phyloP scores from a whole-genome alignment of 2,329 filamentous ascomycete species.

The Penicillium sp. region DNA sequence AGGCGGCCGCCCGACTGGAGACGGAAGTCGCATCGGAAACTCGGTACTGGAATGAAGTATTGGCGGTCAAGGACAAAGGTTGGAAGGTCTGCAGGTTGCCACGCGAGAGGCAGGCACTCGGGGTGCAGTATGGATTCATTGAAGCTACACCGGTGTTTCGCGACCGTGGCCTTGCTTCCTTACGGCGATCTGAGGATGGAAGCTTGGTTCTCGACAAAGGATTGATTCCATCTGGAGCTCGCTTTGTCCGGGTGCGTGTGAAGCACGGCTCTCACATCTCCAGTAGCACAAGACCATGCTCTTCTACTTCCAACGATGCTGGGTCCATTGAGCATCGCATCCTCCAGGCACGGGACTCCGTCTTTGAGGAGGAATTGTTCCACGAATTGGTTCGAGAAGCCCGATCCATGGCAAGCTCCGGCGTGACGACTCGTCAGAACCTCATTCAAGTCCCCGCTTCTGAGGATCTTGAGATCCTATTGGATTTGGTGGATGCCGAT shows the following conservation, averaged over 20 bases:
- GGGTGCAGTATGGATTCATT: constrained; percentile 84
- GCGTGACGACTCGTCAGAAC: constrained; percentile 64
- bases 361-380: constrained; percentile 73
- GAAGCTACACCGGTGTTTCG: constrained; percentile 66
- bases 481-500: constrained; percentile 68
- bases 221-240: constrained; percentile 49
- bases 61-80: constrained; percentile 76
- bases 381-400: constrained; percentile 85
- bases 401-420: constrained; percentile 68
- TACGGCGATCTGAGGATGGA: constrained; percentile 74
- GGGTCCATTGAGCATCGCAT: constrained; percentile 39
- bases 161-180: constrained; percentile 75
- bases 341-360: constrained; percentile 49
- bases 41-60: constrained; percentile 84
- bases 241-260: constrained; percentile 68
- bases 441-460: constrained; percentile 58
- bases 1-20: constrained; percentile 70
- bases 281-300: constrained; percentile 50
- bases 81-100: constrained; percentile 84
- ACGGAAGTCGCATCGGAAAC: constrained; percentile 77
- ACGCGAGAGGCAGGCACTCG: constrained; percentile 70
- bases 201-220: constrained; percentile 71
- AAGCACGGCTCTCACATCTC: constrained; percentile 58
- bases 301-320: constrained; percentile 14
- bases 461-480: constrained; percentile 57